phyloP scores from a whole-genome alignment of 345 rosid genomes.

The Linum trigynum region DNA sequence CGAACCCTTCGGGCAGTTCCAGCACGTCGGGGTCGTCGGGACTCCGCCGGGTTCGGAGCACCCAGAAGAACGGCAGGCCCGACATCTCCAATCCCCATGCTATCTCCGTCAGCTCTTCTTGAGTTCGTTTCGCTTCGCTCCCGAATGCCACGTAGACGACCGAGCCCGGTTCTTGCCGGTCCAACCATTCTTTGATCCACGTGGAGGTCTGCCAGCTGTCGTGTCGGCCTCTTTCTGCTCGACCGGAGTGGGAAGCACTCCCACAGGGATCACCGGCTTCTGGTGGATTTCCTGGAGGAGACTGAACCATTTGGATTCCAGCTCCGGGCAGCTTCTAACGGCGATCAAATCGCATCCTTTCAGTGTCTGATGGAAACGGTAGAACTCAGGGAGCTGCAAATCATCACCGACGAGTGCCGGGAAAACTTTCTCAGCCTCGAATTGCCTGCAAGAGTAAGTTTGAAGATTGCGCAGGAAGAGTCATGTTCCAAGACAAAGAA shows the following conservation, averaged over 20 bases:
- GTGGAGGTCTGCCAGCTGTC: background rate
- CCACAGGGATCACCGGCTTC: slow-evolving; percentile 19
- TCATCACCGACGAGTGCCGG: background rate
- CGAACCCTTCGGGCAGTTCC: slow-evolving; percentile 18
- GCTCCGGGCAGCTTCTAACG: slow-evolving; percentile 15
- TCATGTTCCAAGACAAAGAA: no score
- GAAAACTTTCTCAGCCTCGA: background rate
- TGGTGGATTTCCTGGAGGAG: no score
- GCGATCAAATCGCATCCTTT: no score
- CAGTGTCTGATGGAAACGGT: background rate
- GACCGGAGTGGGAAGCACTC: slow-evolving; percentile 6
- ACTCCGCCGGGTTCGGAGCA: background rate
- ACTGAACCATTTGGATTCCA: slow-evolving; percentile 20
- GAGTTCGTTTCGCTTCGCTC: slow-evolving; percentile 1
- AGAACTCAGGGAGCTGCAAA: background rate
- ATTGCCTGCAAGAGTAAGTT: no score
- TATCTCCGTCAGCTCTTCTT: background rate
- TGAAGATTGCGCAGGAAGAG: no score
- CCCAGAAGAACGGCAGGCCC: no score
- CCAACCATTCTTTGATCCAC: slow-evolving; percentile 9
- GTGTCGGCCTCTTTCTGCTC: background rate
- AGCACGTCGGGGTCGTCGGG: background rate
- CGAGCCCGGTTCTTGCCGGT: slow-evolving; percentile 2
- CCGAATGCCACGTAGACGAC: slow-evolving; percentile 15
- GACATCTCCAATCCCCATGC: slow-evolving; percentile 13